Evolutionary conservation across 2,329 filamentous ascomycete species (phyloP).

Genomic region (Thyridium curvatum): DNA sequence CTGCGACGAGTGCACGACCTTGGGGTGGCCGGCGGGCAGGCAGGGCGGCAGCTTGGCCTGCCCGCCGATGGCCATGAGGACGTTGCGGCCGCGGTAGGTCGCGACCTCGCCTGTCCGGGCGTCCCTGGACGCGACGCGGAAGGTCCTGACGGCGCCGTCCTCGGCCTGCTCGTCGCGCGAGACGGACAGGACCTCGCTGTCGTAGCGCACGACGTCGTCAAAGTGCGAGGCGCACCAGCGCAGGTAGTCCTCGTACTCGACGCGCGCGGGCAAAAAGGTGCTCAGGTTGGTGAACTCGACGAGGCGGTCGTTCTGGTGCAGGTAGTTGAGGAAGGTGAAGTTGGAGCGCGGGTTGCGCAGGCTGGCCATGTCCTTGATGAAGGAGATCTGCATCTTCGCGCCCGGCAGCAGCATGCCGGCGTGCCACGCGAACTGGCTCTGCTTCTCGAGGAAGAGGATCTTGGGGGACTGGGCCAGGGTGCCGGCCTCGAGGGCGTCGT

Average conservation of each 20-base stretch:
- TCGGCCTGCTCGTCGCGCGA: slow-evolving; percentile 40
- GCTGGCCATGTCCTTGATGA: slow-evolving; percentile 92
- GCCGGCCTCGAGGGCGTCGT: slow-evolving; percentile 63
- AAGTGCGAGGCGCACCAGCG: slow-evolving; percentile 86
- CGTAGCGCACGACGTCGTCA: slow-evolving; percentile 65
- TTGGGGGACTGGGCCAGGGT: slow-evolving; percentile 49
- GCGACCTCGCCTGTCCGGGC: slow-evolving; percentile 46
- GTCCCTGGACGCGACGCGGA: slow-evolving; percentile 62
- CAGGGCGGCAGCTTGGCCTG: slow-evolving; percentile 63
- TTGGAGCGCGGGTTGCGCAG: slow-evolving; percentile 80
- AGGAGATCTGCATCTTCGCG: slow-evolving; percentile 96
- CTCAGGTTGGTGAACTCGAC: slow-evolving; percentile 86
- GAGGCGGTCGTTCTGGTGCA: slow-evolving; percentile 73
- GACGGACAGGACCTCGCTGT: slow-evolving; percentile 69
- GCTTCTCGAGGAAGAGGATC: slow-evolving; percentile 83
- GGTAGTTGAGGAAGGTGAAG: slow-evolving; percentile 95
- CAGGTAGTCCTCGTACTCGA: slow-evolving; percentile 94
- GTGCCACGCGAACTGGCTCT: slow-evolving; percentile 82
- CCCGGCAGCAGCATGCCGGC: slow-evolving; percentile 91
- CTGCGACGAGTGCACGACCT: slow-evolving; percentile 82
- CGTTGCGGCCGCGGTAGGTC: slow-evolving; percentile 55
- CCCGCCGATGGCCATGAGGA: slow-evolving; percentile 53
- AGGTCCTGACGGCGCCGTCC: slow-evolving; percentile 51
- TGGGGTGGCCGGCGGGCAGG: slow-evolving; percentile 63
- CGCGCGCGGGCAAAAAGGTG: slow-evolving; percentile 79